Conservation (phyloP, 2,329 filamentous ascomycete species). For the Lomentospora prolificans region DNA sequence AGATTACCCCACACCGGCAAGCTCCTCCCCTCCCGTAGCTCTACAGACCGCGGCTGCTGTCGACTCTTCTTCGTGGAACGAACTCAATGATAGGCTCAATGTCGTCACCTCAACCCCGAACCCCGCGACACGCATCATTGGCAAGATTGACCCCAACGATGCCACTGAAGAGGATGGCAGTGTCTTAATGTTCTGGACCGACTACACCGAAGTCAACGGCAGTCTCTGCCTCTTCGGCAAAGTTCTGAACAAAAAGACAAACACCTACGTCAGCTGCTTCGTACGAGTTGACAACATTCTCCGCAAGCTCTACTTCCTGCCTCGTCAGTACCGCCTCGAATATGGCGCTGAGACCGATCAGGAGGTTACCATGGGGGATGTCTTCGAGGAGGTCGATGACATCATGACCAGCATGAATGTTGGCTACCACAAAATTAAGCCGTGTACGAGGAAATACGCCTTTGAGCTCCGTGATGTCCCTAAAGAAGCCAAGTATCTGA, state of each 20-base stretch:
- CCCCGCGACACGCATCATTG: constrained; percentile 53
- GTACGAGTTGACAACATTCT: constrained; percentile 92
- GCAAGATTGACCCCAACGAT: constrained; percentile 74
- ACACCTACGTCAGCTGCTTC: constrained; percentile 79
- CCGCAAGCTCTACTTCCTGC: constrained; percentile 86
- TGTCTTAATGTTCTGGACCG: constrained; percentile 91
- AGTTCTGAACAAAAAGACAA: constrained; percentile 78
- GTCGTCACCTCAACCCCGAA: constrained; percentile 62
- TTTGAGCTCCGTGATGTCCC: constrained; percentile 86
- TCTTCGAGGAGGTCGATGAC: constrained; percentile 79
- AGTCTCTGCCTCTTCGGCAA: constrained; percentile 93
- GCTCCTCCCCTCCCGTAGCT: constrained; percentile 63
- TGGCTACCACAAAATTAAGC: constrained; percentile 86
- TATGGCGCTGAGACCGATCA: constrained; percentile 62
- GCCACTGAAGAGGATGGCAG: constrained; percentile 92
- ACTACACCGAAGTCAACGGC: constrained; percentile 88
- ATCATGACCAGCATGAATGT: constrained; percentile 85
- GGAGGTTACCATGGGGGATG: constrained; percentile 75
- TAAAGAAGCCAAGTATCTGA: constrained; percentile 83
- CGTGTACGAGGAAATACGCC: constrained; percentile 82
- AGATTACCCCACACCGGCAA: constrained; percentile 59
- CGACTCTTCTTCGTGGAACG: constrained; percentile 80
- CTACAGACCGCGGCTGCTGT: constrained; percentile 41
- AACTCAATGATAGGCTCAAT: constrained; percentile 76
- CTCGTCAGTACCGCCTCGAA: constrained; percentile 51